Conservation (phyloP, 768 basidiomycete genomes). For the Albatrellus ellisii region DNA sequence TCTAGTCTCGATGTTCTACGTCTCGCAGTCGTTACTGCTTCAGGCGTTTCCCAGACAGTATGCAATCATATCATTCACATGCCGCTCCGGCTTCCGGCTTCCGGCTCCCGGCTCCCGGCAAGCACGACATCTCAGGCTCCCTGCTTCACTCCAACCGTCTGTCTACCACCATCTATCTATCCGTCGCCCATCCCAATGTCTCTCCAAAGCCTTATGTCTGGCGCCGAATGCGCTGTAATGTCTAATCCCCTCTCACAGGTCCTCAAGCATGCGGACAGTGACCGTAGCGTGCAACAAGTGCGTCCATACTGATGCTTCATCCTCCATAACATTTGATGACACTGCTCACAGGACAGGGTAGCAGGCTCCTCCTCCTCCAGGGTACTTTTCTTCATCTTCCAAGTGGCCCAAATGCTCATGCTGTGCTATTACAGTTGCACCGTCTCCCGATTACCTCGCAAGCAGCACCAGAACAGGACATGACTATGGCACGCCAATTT, state of each 20-base stretch:
- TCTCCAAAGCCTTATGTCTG: slow-evolving; percentile 70
- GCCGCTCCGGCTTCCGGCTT: not conserved
- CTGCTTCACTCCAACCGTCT: not conserved
- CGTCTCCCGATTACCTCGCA: slow-evolving; percentile 52
- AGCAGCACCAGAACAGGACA: slow-evolving; percentile 48
- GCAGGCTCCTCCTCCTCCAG: slow-evolving; percentile 61
- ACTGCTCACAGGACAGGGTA: slow-evolving; percentile 46
- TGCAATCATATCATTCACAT: slow-evolving; percentile 1
- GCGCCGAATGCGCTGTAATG: slow-evolving; percentile 76
- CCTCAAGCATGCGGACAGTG: slow-evolving; percentile 80
- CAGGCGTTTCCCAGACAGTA: too few relatives aligned
- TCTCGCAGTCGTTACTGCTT: too few relatives aligned
- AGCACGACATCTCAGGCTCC: not conserved
- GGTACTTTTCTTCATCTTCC: slow-evolving; percentile 27
- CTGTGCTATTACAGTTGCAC: slow-evolving; percentile 41
- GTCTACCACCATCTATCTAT: slow-evolving; percentile 10
- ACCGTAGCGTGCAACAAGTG: slow-evolving; percentile 82
- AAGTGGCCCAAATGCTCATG: too few relatives aligned
- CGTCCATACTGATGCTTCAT: slow-evolving; percentile 12
- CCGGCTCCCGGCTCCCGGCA: not conserved
- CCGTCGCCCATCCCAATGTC: slow-evolving; percentile 36
- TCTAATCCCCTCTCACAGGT: slow-evolving; percentile 84
- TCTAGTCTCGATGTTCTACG: too few relatives aligned
- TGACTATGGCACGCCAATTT: slow-evolving; percentile 68
- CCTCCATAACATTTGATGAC: not conserved